Evolutionary conservation across 2,329 filamentous ascomycete genomes (phyloP).

Genomic region (Annulohypoxylon truncatum): DNA sequence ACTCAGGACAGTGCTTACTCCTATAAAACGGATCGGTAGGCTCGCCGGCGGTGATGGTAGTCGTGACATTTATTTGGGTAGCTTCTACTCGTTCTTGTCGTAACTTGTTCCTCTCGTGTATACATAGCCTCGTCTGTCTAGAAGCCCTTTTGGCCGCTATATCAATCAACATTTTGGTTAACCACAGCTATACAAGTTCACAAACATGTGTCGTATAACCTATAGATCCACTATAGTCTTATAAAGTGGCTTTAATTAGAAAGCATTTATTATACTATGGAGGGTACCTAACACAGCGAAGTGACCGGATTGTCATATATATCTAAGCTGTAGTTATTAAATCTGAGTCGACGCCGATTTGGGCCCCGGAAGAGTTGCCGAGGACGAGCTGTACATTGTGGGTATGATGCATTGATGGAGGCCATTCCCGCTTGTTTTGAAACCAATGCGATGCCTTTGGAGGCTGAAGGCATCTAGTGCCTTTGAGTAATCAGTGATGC

Average conservation of each 20-base stretch:
- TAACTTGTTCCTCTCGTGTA: constrained; percentile 17
- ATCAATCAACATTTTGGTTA: constrained; percentile 23
- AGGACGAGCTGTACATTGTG: neutral
- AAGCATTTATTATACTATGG: neutral
- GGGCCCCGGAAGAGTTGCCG: neutral
- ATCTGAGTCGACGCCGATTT: neutral
- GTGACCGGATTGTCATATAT: constrained; percentile 14
- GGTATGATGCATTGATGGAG: constrained; percentile 6
- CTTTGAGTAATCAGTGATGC: neutral
- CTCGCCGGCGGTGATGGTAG: neutral
- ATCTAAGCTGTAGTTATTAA: neutral
- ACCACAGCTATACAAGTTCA: neutral
- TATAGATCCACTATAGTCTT: neutral
- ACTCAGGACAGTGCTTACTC: constrained; percentile 44
- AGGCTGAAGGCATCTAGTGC: neutral
- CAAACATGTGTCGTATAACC: no score
- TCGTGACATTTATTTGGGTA: neutral
- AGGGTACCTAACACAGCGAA: neutral
- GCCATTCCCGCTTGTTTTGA: constrained; percentile 4
- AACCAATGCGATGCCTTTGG: neutral
- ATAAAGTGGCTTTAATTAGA: neutral
- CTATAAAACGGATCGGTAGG: neutral
- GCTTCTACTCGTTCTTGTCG: neutral
- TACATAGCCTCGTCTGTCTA: constrained; percentile 18
- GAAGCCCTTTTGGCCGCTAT: neutral